Evolutionary conservation across 2,329 filamentous ascomycete genomes (phyloP).

Genomic region (Aspergillus sp.): DNA sequence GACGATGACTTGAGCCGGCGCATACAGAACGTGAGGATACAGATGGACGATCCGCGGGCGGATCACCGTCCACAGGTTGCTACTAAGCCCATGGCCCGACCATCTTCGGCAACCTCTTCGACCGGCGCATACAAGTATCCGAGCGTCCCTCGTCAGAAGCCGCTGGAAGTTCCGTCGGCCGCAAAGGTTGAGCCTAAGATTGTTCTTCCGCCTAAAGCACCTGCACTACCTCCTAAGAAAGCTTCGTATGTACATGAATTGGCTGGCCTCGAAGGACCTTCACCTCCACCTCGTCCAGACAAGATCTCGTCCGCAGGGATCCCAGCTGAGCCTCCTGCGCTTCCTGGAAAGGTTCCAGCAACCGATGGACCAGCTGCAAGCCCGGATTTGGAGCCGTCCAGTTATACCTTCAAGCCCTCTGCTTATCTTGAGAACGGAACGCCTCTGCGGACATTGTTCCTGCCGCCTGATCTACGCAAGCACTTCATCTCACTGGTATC

Average conservation of each 20-base stretch:
- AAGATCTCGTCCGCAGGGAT: constrained; percentile 23
- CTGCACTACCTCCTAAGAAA: constrained; percentile 45
- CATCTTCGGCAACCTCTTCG: constrained; percentile 21
- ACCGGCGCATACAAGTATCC: constrained; percentile 46
- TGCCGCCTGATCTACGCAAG: constrained; percentile 72
- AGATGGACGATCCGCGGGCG: constrained; percentile 32
- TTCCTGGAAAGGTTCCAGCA: constrained; percentile 29
- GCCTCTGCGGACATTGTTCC: constrained; percentile 82
- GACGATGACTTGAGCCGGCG: constrained; percentile 51
- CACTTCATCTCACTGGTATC: constrained; percentile 74
- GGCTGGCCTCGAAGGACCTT: constrained; percentile 20
- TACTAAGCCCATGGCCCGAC: constrained; percentile 15
- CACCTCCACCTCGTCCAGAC: constrained; percentile 29
- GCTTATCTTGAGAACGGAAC: constrained; percentile 88
- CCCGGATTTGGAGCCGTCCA: constrained; percentile 46
- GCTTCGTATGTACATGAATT: constrained; percentile 16
- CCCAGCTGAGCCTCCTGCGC: constrained; percentile 23
- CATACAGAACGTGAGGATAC: constrained; percentile 54
- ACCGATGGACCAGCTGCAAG: constrained; percentile 17
- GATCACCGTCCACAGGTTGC: constrained; percentile 10
- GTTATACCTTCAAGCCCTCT: constrained; percentile 78
- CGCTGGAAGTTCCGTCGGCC: constrained; percentile 26
- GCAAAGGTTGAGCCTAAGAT: constrained; percentile 20
- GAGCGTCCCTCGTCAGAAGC: constrained; percentile 41
- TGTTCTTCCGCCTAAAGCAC: constrained; percentile 27